These are phyloP conservation scores for Hericium rajendrae DNA, from an alignment of 768 basidiomycete species.

Conservation along the genomic window DNA sequence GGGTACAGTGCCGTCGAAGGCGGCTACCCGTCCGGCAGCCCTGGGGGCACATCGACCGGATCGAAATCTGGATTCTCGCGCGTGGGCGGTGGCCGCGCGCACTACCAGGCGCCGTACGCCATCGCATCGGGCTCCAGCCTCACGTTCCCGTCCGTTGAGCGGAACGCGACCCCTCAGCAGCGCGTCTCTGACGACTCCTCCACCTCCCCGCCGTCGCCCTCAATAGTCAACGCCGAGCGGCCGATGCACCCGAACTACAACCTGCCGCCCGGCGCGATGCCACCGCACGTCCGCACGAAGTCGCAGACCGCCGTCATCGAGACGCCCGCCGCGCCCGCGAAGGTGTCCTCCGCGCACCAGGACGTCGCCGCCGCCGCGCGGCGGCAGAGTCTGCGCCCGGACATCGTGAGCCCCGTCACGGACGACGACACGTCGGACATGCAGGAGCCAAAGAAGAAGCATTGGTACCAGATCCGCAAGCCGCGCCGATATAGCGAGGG, in stretches of 20 bases:
- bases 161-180: conserved; percentile 6
- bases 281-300: conserved; percentile 63
- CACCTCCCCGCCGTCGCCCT: conserved; percentile 11
- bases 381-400: conserved; percentile 8
- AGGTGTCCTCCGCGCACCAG: not conserved
- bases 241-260: conserved; percentile 18
- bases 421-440: conserved; percentile 9
- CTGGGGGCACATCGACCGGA: conserved; percentile 16
- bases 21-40: conserved; percentile 16
- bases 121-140: conserved; percentile 34
- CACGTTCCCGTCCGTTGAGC: conserved; percentile 58
- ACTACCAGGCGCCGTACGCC: conserved; percentile 79
- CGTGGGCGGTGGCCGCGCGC: conserved; percentile 80
- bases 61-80: conserved; percentile 66
- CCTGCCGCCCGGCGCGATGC: conserved; percentile 55
- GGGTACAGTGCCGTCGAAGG: conserved; percentile 41
- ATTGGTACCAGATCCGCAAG: conserved; percentile 14
- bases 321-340: conserved; percentile 26
- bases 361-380: not conserved
- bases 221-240: conserved; percentile 11
- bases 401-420: conserved; percentile 7
- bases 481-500: conserved; percentile 12
- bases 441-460: conserved; percentile 10
- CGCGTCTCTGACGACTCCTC: conserved; percentile 8
- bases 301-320: conserved; percentile 86